A percentile compares a stretch with the other conserved stretches of the same genome.
Evolutionary conservation across 495 filamentous ascomycete genomes (phyloP).

Genomic region (Clavariopsis aquatica): DNA sequence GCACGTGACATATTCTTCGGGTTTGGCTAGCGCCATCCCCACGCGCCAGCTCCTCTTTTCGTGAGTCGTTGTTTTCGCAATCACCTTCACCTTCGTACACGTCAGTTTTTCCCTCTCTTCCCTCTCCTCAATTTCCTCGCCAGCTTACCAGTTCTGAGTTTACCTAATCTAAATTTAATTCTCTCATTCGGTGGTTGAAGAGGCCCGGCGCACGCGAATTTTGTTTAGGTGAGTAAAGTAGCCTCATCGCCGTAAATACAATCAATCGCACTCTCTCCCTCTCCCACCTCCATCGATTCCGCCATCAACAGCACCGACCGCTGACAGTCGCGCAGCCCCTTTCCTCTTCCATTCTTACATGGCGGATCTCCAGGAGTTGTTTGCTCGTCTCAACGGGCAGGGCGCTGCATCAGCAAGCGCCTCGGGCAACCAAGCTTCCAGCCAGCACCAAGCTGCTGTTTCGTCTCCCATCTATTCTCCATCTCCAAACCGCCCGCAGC

Average conservation of each 20-base stretch:
- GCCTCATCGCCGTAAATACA: not conserved
- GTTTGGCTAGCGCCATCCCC: not conserved
- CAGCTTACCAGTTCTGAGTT: not conserved
- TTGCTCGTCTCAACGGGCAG: constrained; percentile 38
- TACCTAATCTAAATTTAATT: not conserved
- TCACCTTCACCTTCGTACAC: not conserved
- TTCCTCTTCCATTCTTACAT: constrained; percentile 9
- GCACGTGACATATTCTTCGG: not conserved
- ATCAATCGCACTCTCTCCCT: not conserved
- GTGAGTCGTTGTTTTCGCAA: not conserved
- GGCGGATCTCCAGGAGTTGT: constrained; percentile 44
- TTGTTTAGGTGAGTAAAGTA: not conserved
- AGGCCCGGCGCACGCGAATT: not conserved
- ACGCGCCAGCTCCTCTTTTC: not conserved
- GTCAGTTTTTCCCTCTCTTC: not conserved
- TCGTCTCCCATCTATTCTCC: constrained; percentile 47
- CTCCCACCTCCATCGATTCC: not conserved
- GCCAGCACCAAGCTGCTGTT: constrained; percentile 41
- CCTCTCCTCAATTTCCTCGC: not conserved
- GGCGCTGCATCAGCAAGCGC: constrained; percentile 9
- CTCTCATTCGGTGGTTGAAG: not conserved
- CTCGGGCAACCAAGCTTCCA: constrained; percentile 11
- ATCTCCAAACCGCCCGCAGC: constrained; percentile 39
- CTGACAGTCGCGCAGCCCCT: not conserved
- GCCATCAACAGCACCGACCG: not conserved